Evolutionary conservation across 2,329 filamentous ascomycete species (phyloP), one percentile per base, ranked within the genome.

Genomic region (Chaetomiaceae sp.): DNA sequence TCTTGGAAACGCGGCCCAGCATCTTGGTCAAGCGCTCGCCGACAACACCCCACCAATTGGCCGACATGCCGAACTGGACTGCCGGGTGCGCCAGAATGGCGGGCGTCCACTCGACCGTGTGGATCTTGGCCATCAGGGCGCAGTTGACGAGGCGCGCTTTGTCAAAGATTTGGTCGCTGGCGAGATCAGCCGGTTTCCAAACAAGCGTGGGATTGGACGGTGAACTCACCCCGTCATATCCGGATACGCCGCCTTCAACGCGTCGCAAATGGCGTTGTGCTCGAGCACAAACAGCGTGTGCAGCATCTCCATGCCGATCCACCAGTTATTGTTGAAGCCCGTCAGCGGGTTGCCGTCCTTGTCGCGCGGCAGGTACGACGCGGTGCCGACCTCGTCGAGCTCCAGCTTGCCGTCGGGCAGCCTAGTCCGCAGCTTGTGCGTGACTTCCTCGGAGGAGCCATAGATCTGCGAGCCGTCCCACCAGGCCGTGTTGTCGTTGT

Each of bases 401-500:
- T 57, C 45, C 1, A 75, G 63, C 50, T 73, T 75, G 3, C 73
- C 73, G 37, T 75, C 67, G 1, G 61, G 61, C 17, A 63, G 57
- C 19, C 64, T 61, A 6, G 61, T 64, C 11, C 74, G 66, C n/a
- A 76, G 58, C 19, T 61, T 52, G 3, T 56, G 57, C 1, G 73
- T 76, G 1, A 63, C 58, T 0, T 59, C 59, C 57, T 75, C 72
- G 36, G 57, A 67, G 3, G 69, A 73, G 25, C 74, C 72, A 55
- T 76, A 76, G 45, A 76, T 75, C 59, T 76, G 73, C 1, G 69
- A 73, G 14, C 69, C 71, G 43, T 77, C 73, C 73, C 74, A 76
- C 74, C 73, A 76, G 8, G 66, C 63, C 2, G 72, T 75, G 54
- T 72, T 72, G 17, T 58, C 55, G 51, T 77, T 76, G 38, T 64